These are phyloP conservation scores for Albugo laibachii DNA, from an alignment of 352 stramenopile species.

Conservation along the genomic window DNA sequence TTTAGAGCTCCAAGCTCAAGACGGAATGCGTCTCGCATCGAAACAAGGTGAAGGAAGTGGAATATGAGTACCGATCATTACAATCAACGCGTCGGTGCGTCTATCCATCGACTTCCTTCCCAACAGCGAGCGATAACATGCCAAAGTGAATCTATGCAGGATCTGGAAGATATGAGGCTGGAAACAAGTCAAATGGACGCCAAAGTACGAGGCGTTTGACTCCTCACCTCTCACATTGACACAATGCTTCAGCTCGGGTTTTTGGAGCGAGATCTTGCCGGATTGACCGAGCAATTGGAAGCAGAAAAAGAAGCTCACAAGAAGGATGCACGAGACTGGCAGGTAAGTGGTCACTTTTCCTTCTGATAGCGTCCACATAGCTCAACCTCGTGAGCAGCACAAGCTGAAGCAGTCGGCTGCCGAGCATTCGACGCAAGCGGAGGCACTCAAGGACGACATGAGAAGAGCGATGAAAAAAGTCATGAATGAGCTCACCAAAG, in stretches of 20 bases:
- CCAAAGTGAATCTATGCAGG: constrained; percentile 28
- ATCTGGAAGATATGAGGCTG: constrained; percentile 44
- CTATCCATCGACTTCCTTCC: background rate
- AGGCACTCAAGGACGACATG: constrained; percentile 30
- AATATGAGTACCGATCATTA: constrained; percentile 54
- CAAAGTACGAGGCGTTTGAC: constrained; percentile 17
- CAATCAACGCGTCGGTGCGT: constrained; percentile 45
- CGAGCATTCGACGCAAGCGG: constrained; percentile 16
- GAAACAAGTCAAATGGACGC: constrained; percentile 39
- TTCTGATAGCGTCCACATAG: background rate
- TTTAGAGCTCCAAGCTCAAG: constrained; percentile 9
- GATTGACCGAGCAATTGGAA: constrained; percentile 30
- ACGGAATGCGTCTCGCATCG: constrained; percentile 33
- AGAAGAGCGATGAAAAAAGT: constrained; percentile 29
- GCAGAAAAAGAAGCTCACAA: constrained; percentile 36
- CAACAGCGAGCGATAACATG: background rate
- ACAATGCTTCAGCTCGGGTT: constrained; percentile 28
- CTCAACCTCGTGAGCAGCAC: constrained; percentile 8
- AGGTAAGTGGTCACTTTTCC: constrained; percentile 11
- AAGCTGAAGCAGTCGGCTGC: constrained; percentile 21
- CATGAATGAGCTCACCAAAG: constrained; percentile 29
- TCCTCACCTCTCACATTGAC: background rate
- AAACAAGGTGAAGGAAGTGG: constrained; percentile 53
- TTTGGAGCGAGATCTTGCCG: constrained; percentile 33
- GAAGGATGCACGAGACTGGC: constrained; percentile 16